Evolutionary conservation across 2,329 filamentous ascomycete genomes (phyloP).

Genomic region (Rosellinia necatrix): DNA sequence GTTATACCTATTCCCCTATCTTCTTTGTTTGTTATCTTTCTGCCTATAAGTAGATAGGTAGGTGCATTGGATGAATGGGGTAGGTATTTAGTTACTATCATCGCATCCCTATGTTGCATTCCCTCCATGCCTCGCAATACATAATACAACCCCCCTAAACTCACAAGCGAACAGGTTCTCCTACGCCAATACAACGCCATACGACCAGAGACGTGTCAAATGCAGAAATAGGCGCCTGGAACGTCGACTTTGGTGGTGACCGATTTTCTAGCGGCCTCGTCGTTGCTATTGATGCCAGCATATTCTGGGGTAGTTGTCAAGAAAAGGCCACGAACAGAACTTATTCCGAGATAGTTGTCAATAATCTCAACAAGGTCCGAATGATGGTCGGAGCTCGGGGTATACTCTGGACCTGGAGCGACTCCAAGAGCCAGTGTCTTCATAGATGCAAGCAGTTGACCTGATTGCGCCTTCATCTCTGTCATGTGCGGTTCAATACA

Average conservation of each 20-base stretch:
- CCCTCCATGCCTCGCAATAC: too few species aligned
- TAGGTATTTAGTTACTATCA: too few species aligned
- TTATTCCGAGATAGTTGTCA: constrained; percentile 61
- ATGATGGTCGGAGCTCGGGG: constrained; percentile 19
- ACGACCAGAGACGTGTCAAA: not conserved
- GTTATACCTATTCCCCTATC: too few species aligned
- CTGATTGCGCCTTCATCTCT: constrained; percentile 20
- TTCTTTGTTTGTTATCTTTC: too few species aligned
- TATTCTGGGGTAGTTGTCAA: constrained; percentile 37
- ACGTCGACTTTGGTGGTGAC: constrained; percentile 39
- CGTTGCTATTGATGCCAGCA: not conserved
- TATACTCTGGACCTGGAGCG: constrained; percentile 27
- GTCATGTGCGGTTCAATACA: constrained; percentile 51
- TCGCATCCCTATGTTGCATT: too few species aligned
- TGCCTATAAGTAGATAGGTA: too few species aligned
- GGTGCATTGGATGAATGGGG: too few species aligned
- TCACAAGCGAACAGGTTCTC: too few species aligned
- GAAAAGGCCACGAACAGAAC: constrained; percentile 65
- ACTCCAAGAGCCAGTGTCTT: constrained; percentile 34
- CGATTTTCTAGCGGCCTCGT: constrained; percentile 4
- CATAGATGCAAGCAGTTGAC: constrained; percentile 9
- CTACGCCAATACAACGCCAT: not conserved
- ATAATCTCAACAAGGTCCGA: constrained; percentile 37
- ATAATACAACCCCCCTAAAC: not conserved
- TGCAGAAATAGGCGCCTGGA: constrained; percentile 32